These are phyloP conservation scores for Zelonia costaricensis DNA, from an alignment of 208 protist species.

Conservation along the genomic window DNA sequence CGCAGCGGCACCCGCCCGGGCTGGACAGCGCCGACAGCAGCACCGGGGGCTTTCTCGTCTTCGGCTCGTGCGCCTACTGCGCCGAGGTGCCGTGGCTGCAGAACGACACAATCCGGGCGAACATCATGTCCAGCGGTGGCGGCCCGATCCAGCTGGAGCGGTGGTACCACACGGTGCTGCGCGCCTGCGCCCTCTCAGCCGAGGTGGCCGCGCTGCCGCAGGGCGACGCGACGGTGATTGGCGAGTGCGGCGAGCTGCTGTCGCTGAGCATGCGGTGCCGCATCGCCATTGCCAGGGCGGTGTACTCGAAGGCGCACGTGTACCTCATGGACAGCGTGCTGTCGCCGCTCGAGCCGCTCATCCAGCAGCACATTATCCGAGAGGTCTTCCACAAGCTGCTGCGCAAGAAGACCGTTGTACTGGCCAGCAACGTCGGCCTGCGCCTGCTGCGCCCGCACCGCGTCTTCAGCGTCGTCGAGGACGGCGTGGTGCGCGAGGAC, in stretches of 20 bases:
- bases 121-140: slow-evolving; percentile 84
- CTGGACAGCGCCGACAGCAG: slow-evolving; percentile 18
- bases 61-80: slow-evolving; percentile 73
- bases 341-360: slow-evolving; percentile 79
- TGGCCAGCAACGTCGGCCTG: slow-evolving; percentile 70
- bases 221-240: slow-evolving; percentile 87
- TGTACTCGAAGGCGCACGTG: slow-evolving; percentile 81
- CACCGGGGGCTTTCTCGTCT: slow-evolving; percentile 62
- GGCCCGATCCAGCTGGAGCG: slow-evolving; percentile 27
- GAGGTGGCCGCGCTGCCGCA: slow-evolving; percentile 78
- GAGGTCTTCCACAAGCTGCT: slow-evolving; percentile 76
- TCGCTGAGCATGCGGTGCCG: slow-evolving; percentile 77
- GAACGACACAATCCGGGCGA: slow-evolving; percentile 91
- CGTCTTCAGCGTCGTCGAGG: slow-evolving; percentile 56
- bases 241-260: slow-evolving; percentile 69
- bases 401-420: slow-evolving; percentile 71
- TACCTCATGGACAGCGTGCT: slow-evolving; percentile 93
- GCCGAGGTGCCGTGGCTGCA: slow-evolving; percentile 89
- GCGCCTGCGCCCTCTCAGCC: slow-evolving; percentile 63
- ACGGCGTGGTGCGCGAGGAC: slow-evolving; percentile 49
- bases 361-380: slow-evolving; percentile 59
- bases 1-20: slow-evolving; percentile 6
- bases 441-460: slow-evolving; percentile 51
- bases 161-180: slow-evolving; percentile 69
- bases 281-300: slow-evolving; percentile 75